Evolutionary conservation across 2,329 filamentous ascomycete genomes (phyloP), one percentile per base, ranked within the genome.

Genomic region (Ophiostoma australiae): DNA sequence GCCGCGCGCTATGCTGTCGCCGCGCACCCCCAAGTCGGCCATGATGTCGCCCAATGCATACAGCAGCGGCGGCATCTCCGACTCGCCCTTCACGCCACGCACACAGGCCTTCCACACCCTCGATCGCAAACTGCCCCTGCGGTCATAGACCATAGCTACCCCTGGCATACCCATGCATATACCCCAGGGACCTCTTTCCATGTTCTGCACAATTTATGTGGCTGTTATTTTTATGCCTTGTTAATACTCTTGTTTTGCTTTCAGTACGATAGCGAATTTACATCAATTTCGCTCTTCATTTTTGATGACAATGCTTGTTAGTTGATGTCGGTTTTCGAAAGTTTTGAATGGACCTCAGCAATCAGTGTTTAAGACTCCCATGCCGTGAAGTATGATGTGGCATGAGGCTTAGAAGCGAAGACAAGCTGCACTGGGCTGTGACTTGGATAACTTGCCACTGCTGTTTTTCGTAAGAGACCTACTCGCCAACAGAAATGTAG

Each of bases 61-160:
- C 39, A 4, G 35, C n/a, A 33, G 37, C 39, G 44, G 41, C 31
- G 67, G 41, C 44, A 55, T 68, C 44, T 52, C 37, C 1, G 52
- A 52, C 11, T 70, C 69, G 48, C 73, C 74, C 1, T 75, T 73
- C 20, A 74, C 71, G 27, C 74, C 63, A 23, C 72, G 72, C 33
- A 76, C 61, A 74, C 82, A 72, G 74, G 86, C 87, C 0, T 90
- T 91, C 77, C 84, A 90, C 76, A 84, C 85, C 15, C 80, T 90
- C 67, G 86, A 89, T 73, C 80, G 87, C 71, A 85, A 85, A 75
- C 77, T 89, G 72, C 86, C 87, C 2, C 77, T 87, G 67, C 81
- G 85, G 69, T 75, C 78, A 35, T 71, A 67, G 39, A 13, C 35
- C 4, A 7, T 17, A 27, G 11, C 11, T n/a, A 6, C n/a, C 52